Conservation (phyloP, 2,329 filamentous ascomycete genomes). For the Paecilomyces formosus region DNA sequence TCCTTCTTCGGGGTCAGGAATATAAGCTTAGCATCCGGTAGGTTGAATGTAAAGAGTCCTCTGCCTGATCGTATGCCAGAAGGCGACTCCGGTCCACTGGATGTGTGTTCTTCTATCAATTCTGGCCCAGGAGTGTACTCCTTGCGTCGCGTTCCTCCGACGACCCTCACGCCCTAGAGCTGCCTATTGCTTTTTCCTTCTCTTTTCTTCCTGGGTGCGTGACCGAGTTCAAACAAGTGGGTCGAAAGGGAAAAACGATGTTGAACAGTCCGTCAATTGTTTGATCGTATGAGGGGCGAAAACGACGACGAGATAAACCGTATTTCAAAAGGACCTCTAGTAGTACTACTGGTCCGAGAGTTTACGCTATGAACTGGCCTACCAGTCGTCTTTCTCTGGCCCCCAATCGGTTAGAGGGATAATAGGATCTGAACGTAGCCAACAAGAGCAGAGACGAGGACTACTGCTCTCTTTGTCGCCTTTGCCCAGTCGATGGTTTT, state of each 20-base stretch:
- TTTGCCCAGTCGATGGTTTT: background rate
- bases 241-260: background rate
- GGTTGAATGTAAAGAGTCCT: constrained; percentile 6
- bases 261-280: background rate
- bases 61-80: background rate
- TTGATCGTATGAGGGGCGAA: background rate
- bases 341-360: background rate
- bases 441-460: background rate
- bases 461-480: background rate
- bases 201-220: background rate
- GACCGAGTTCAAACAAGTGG: background rate
- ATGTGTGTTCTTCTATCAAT: background rate
- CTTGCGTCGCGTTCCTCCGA: background rate
- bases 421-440: background rate
- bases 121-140: background rate
- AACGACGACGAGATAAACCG: background rate
- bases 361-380: background rate
- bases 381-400: background rate
- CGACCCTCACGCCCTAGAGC: background rate
- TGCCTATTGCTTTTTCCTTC: background rate
- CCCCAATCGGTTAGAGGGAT: background rate
- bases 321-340: background rate
- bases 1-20: constrained; percentile 12
- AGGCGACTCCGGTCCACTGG: background rate
- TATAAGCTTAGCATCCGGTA: constrained; percentile 14